These are phyloP conservation scores for Wallacemonas sp. DNA, from an alignment of 208 protist genomes.

Conservation along the genomic window DNA sequence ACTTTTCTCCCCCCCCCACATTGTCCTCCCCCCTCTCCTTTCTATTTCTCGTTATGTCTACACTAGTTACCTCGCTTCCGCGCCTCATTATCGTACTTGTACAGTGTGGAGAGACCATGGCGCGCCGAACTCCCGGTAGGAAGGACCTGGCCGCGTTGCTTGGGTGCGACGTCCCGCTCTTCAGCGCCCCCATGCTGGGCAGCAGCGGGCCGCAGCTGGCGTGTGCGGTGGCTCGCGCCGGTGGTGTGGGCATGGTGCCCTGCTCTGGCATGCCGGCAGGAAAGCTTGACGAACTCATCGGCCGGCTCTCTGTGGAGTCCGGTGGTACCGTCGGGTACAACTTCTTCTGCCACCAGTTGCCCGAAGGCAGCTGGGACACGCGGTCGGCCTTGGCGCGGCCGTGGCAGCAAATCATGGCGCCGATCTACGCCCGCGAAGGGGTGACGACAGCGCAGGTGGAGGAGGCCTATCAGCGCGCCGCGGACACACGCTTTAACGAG, in stretches of 20 bases:
- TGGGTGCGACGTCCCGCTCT: slow-evolving; percentile 21
- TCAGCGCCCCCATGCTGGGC: slow-evolving; percentile 30
- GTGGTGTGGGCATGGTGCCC: slow-evolving; percentile 26
- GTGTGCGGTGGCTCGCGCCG: slow-evolving; percentile 15
- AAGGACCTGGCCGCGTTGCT: slow-evolving; percentile 21
- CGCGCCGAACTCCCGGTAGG: neutral
- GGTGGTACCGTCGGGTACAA: slow-evolving; percentile 19
- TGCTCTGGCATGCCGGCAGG: slow-evolving; percentile 20
- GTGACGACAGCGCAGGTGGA: slow-evolving; percentile 13
- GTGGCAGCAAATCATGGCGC: slow-evolving; percentile 12
- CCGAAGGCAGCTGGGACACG: neutral
- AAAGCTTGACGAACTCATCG: slow-evolving; percentile 17
- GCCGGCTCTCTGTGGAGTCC: neutral
- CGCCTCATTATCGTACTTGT: neutral
- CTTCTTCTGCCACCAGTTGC: slow-evolving; percentile 28
- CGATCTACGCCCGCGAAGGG: slow-evolving; percentile 18
- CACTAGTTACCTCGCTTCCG: neutral
- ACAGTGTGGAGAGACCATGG: neutral
- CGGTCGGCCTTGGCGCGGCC: neutral
- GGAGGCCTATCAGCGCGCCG: neutral
- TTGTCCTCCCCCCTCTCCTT: too few relatives aligned
- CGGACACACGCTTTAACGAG: slow-evolving; percentile 15
- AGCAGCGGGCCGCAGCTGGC: slow-evolving; percentile 16
- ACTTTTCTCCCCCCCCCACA: too few relatives aligned
- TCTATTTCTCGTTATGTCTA: neutral